phyloP scores from a whole-genome alignment of 2,329 filamentous ascomycete genomes.

The Cladosporium halotolerans region DNA sequence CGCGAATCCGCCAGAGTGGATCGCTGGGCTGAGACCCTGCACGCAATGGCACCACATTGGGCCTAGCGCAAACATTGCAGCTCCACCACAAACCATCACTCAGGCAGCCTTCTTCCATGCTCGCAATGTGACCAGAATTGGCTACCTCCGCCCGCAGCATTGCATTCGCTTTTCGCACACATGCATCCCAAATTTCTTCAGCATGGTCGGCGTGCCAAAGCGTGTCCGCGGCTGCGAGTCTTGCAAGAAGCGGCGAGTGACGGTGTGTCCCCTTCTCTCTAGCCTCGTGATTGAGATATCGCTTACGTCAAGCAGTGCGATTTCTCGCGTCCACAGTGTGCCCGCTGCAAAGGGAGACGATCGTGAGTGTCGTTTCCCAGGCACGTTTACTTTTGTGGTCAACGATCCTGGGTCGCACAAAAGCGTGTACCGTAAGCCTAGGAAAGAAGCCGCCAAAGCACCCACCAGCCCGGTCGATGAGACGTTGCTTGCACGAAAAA shows the following conservation, averaged over 20 bases:
- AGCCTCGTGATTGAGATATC: background rate
- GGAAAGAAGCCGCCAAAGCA: background rate
- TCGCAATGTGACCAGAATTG: background rate
- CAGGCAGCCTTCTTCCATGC: background rate
- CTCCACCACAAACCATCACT: background rate
- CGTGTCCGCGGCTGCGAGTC: background rate
- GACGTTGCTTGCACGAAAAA: background rate
- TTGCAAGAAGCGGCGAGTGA: slow-evolving; percentile 4
- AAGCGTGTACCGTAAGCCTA: background rate
- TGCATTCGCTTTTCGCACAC: background rate
- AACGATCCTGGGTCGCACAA: slow-evolving; percentile 5
- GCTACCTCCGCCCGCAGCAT: background rate
- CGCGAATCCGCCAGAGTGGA: no score
- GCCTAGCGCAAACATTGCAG: background rate
- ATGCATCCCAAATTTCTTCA: background rate
- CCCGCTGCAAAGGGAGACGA: background rate
- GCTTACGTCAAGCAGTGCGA: background rate
- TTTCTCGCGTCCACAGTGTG: background rate
- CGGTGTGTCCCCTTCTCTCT: background rate
- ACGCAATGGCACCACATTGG: slow-evolving; percentile 1
- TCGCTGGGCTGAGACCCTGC: background rate
- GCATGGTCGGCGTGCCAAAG: slow-evolving; percentile 6
- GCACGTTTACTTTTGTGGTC: slow-evolving; percentile 3
- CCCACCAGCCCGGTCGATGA: background rate
- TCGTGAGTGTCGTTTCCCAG: background rate